These are phyloP conservation scores for Coemansia pectinata DNA, from an alignment of 192 early-diverging fungal species.

Conservation along the genomic window DNA sequence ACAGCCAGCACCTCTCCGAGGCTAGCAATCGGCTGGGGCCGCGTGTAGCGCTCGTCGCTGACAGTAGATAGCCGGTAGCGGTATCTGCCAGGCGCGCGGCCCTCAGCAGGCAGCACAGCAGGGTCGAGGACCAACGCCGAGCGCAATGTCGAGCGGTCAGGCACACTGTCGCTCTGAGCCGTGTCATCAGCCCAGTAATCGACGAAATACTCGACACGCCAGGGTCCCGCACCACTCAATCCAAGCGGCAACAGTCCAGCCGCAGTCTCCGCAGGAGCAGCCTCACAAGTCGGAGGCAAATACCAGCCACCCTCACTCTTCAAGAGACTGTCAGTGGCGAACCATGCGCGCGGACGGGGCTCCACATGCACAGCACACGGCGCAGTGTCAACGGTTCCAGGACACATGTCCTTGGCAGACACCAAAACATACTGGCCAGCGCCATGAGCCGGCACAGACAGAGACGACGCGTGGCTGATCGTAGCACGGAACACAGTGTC, in stretches of 20 bases:
- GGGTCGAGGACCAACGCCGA: constrained; percentile 29
- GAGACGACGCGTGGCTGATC: constrained; percentile 1
- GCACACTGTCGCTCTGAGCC: constrained; percentile 20
- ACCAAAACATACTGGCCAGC: constrained; percentile 51
- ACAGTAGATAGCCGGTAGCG: constrained; percentile 40
- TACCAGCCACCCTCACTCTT: neutral
- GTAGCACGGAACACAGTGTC: constrained; percentile 2
- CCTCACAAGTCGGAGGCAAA: neutral
- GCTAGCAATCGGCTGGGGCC: constrained; percentile 23
- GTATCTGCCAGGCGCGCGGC: constrained; percentile 43
- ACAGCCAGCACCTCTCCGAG: constrained; percentile 12
- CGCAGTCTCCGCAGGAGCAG: neutral
- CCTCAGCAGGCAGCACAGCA: constrained; percentile 1
- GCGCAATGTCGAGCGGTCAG: constrained; percentile 33
- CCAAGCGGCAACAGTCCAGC: constrained; percentile 21
- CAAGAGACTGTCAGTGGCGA: constrained; percentile 17
- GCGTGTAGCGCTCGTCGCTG: constrained; percentile 47
- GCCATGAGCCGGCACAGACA: constrained; percentile 27
- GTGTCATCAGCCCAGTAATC: constrained; percentile 32
- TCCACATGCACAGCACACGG: constrained; percentile 47
- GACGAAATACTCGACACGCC: constrained; percentile 46
- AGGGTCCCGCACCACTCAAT: constrained; percentile 43
- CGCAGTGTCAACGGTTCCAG: constrained; percentile 30
- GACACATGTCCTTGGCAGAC: constrained; percentile 31
- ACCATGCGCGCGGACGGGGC: constrained; percentile 45